A percentile compares a stretch with the other conserved stretches of the same genome.
phyloP scores from a whole-genome alignment of 768 basidiomycete genomes.

The Serendipita sp. region DNA sequence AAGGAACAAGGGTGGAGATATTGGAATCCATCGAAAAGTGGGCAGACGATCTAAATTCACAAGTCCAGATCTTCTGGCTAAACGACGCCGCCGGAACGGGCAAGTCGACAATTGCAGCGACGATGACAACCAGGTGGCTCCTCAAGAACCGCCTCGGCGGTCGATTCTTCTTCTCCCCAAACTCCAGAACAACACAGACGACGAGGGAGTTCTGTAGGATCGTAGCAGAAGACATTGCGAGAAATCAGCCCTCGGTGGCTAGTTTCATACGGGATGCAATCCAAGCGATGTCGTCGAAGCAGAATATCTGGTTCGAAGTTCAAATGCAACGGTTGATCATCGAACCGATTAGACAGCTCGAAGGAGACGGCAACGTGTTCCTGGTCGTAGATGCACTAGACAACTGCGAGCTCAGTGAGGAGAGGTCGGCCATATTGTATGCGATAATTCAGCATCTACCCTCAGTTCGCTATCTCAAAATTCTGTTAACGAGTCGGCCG shows the following conservation, averaged over 20 bases:
- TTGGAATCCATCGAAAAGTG: not conserved
- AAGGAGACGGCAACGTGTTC: not conserved
- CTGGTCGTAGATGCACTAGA: conserved; percentile 1
- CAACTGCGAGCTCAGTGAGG: not conserved
- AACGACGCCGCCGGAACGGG: not conserved
- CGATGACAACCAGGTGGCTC: not conserved
- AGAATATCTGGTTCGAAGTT: not conserved
- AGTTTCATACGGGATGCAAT: not conserved
- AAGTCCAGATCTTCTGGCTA: not conserved
- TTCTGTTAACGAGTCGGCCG: not conserved
- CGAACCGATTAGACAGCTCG: not conserved
- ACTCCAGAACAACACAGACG: not conserved
- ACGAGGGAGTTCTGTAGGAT: not conserved
- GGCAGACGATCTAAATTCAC: not conserved
- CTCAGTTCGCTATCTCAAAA: not conserved
- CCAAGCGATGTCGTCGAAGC: not conserved
- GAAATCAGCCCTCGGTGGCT: not conserved
- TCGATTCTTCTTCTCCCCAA: not conserved
- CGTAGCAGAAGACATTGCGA: not conserved
- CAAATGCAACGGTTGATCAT: not conserved
- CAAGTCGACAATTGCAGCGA: not conserved
- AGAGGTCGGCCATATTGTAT: not conserved
- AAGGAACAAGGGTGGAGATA: not conserved
- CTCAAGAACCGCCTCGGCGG: not conserved
- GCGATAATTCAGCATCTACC: not conserved